phyloP scores from a whole-genome alignment of 495 filamentous ascomycete species.

The Aspergillus ostianus region DNA sequence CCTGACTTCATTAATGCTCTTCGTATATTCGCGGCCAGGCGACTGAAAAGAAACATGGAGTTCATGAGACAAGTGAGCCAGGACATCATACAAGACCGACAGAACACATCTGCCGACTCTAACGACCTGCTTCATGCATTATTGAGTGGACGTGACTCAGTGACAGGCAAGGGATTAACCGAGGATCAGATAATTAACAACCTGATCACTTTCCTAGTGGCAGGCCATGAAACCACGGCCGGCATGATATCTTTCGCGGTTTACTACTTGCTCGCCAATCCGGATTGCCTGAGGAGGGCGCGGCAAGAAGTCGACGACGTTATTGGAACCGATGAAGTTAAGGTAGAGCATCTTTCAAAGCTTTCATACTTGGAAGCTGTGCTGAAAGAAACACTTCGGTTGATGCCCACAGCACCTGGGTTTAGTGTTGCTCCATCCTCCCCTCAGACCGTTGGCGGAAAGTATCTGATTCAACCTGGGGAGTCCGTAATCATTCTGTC shows the following conservation, averaged over 20 bases:
- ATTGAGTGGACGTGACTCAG: constrained; percentile 62
- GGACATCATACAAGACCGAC: constrained; percentile 58
- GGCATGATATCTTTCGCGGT: constrained; percentile 54
- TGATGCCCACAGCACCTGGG: constrained; percentile 59
- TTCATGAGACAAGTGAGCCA: constrained; percentile 52
- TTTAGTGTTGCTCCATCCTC: constrained; percentile 39
- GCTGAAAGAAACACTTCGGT: constrained; percentile 68
- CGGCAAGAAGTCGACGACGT: constrained; percentile 68
- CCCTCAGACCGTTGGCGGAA: constrained; percentile 50
- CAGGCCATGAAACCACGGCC: constrained; percentile 72
- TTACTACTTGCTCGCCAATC: constrained; percentile 60
- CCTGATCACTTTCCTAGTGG: constrained; percentile 67
- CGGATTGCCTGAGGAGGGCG: constrained; percentile 54
- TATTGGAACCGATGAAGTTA: constrained; percentile 60
- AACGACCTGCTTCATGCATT: constrained; percentile 71
- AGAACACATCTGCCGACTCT: constrained; percentile 39
- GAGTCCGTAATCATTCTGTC: constrained; percentile 55
- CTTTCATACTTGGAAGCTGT: constrained; percentile 62
- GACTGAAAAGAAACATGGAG: constrained; percentile 53
- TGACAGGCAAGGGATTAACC: constrained; percentile 63
- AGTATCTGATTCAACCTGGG: constrained; percentile 59
- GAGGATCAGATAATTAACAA: constrained; percentile 65
- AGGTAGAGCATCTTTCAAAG: constrained; percentile 65
- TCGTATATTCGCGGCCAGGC: constrained; percentile 19
- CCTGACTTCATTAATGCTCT: constrained; percentile 44